Conservation (phyloP, 2,329 filamentous ascomycete species). For the Lecanoromycetidae sp. region DNA sequence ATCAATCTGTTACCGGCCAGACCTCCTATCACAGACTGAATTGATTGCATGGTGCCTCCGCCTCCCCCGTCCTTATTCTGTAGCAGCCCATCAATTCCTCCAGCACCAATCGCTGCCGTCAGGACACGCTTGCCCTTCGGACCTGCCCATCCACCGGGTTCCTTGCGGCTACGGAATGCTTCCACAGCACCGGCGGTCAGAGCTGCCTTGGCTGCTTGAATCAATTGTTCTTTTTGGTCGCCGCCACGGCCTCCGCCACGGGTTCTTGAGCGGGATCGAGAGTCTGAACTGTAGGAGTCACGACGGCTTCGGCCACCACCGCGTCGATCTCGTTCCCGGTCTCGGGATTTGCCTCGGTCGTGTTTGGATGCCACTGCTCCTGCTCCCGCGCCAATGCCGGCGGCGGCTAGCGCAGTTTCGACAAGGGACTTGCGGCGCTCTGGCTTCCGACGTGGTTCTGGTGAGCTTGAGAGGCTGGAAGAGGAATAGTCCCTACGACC, state of each 20-base stretch:
- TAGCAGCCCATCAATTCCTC: constrained; percentile 67
- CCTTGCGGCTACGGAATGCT: constrained; percentile 80
- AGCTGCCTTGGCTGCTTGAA: constrained; percentile 84
- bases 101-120: constrained; percentile 74
- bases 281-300: constrained; percentile 35
- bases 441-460: constrained; percentile 22
- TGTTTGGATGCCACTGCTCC: constrained; percentile 40
- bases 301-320: constrained; percentile 35
- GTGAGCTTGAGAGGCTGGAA: constrained; percentile 30
- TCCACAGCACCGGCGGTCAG: constrained; percentile 82
- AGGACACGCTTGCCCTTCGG: constrained; percentile 85
- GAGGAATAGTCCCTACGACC: constrained; percentile 23
- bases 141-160: constrained; percentile 78
- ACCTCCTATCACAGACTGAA: constrained; percentile 80
- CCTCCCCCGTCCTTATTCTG: constrained; percentile 53
- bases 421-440: constrained; percentile 35
- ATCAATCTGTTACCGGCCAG: constrained; percentile 74
- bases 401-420: constrained; percentile 40
- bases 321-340: constrained; percentile 39
- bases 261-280: constrained; percentile 44
- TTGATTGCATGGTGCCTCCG: constrained; percentile 62
- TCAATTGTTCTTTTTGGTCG: constrained; percentile 48
- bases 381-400: constrained; percentile 46
- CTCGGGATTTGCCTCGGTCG: constrained; percentile 48
- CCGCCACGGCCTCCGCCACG: constrained; percentile 39